Conservation (phyloP, 106 monocot species). For the Amphibolis antarctica region DNA sequence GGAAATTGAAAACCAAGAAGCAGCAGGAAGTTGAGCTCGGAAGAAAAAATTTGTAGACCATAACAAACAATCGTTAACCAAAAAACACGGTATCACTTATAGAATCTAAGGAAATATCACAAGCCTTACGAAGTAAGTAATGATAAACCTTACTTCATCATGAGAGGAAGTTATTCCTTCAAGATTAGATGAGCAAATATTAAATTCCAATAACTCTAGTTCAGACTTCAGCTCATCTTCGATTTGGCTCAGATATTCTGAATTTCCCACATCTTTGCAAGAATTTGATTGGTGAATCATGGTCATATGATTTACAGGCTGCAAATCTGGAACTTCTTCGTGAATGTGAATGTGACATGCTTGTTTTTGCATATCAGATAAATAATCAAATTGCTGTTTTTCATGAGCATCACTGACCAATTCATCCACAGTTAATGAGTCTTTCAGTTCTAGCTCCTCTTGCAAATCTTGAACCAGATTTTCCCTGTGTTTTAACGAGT, state of each 20-base stretch:
- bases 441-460: slow-evolving; percentile 83
- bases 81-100: no score
- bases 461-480: slow-evolving; percentile 83
- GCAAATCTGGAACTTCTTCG: slow-evolving; percentile 8
- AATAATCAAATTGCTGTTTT: slow-evolving; percentile 7
- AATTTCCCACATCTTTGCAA: slow-evolving; percentile 7
- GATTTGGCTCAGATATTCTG: slow-evolving; percentile 44
- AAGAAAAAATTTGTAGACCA: no score
- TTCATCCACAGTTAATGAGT: slow-evolving; percentile 56
- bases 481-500: slow-evolving; percentile 44
- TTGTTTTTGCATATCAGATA: slow-evolving; percentile 14
- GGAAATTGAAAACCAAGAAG: no score
- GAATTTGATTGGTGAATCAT: neutral
- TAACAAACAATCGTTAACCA: no score
- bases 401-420: slow-evolving; percentile 24
- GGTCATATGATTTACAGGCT: slow-evolving; percentile 1
- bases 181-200: slow-evolving; percentile 28
- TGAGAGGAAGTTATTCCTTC: slow-evolving; percentile 27
- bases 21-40: no score
- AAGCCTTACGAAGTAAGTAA: neutral
- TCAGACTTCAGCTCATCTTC: slow-evolving; percentile 83
- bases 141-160: slow-evolving; percentile 32
- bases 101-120: neutral
- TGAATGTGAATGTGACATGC: slow-evolving; percentile 1
- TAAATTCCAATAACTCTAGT: slow-evolving; percentile 54